phyloP scores from a whole-genome alignment of 1,284 basidiomycete genomes.

The Ustilago hordei region DNA sequence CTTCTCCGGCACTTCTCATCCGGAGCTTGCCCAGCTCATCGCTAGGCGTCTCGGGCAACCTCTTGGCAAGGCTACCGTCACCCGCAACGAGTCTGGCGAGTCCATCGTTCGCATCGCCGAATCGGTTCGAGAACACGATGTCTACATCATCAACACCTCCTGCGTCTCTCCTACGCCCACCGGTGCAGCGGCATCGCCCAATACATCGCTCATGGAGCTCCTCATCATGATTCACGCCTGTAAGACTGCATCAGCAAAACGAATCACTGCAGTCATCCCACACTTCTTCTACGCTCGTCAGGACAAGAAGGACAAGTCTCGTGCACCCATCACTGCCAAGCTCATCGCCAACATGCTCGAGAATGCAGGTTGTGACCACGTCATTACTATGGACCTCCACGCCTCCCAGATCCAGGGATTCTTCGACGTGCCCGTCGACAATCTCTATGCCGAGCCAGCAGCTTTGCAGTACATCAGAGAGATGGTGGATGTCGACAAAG shows the following conservation, averaged over 20 bases:
- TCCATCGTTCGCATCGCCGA: slow-evolving; percentile 91
- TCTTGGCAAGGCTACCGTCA: slow-evolving; percentile 76
- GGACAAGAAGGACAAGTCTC: slow-evolving; percentile 99
- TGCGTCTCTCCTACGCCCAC: slow-evolving; percentile 75
- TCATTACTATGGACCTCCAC: slow-evolving; percentile 74
- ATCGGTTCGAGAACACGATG: slow-evolving; percentile 96
- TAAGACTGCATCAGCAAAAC: slow-evolving; percentile 84
- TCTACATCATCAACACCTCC: slow-evolving; percentile 98
- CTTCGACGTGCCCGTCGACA: slow-evolving; percentile 99
- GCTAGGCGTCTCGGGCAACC: slow-evolving; percentile 75
- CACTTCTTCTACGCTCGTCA: slow-evolving; percentile 72
- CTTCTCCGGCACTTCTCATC: slow-evolving; percentile 75
- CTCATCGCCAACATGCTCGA: slow-evolving; percentile 99
- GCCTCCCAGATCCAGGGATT: slow-evolving; percentile 79
- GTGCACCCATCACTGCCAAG: slow-evolving; percentile 98
- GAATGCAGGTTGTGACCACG: slow-evolving; percentile 96
- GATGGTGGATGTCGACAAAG: slow-evolving; percentile 85
- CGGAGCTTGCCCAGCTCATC: slow-evolving; percentile 92
- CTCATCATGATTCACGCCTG: slow-evolving; percentile 99
- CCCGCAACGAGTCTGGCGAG: slow-evolving; percentile 90
- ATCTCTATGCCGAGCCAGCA: slow-evolving; percentile 98
- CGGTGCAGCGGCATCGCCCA: slow-evolving; percentile 52
- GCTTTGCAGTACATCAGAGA: slow-evolving; percentile 94
- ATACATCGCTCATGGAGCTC: slow-evolving; percentile 89
- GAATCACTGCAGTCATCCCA: slow-evolving; percentile 88